phyloP scores from a whole-genome alignment of 495 filamentous ascomycete species.

The Poronia punctata region DNA sequence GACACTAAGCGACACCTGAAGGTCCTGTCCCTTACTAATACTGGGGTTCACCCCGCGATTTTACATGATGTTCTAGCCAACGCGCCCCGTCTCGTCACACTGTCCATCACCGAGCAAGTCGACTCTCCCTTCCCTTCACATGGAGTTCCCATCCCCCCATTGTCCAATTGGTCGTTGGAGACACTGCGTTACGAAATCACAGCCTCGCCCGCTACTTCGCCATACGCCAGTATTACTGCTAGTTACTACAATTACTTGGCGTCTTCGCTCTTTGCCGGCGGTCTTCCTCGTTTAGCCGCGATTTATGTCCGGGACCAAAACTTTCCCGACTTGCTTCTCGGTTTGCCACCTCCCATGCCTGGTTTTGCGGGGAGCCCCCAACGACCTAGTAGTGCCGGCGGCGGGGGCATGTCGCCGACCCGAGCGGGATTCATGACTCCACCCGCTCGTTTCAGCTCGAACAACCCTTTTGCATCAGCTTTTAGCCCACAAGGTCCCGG shows the following conservation, averaged over 20 bases:
- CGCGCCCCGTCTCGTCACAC: slow-evolving; percentile 53
- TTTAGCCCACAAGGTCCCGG: slow-evolving; percentile 21
- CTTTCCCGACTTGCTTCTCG: slow-evolving; percentile 65
- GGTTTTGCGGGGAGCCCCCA: slow-evolving; percentile 38
- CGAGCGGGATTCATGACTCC: slow-evolving; percentile 13
- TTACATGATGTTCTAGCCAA: slow-evolving; percentile 58
- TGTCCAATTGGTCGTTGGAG: slow-evolving; percentile 59
- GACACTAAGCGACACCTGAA: slow-evolving; percentile 46
- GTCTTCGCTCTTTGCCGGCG: slow-evolving; percentile 64
- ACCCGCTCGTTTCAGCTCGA: slow-evolving; percentile 38
- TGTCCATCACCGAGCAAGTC: slow-evolving; percentile 62
- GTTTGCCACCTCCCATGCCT: slow-evolving; percentile 55
- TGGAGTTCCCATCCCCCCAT: slow-evolving; percentile 46
- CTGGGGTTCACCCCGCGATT: slow-evolving; percentile 56
- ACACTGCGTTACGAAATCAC: slow-evolving; percentile 79
- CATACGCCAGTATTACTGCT: slow-evolving; percentile 51
- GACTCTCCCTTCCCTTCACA: slow-evolving; percentile 55
- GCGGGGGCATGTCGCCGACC: slow-evolving; percentile 18
- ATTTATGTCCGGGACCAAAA: slow-evolving; percentile 80
- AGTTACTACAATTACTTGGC: slow-evolving; percentile 87
- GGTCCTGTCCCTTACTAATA: slow-evolving; percentile 56
- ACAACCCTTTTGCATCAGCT: slow-evolving; percentile 44
- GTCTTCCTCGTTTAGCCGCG: slow-evolving; percentile 61
- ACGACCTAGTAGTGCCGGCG: slow-evolving; percentile 30
- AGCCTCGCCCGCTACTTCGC: slow-evolving; percentile 45